These are phyloP conservation scores for Excoecaria agallocha DNA, from an alignment of 345 rosid genomes.

Conservation along the genomic window DNA sequence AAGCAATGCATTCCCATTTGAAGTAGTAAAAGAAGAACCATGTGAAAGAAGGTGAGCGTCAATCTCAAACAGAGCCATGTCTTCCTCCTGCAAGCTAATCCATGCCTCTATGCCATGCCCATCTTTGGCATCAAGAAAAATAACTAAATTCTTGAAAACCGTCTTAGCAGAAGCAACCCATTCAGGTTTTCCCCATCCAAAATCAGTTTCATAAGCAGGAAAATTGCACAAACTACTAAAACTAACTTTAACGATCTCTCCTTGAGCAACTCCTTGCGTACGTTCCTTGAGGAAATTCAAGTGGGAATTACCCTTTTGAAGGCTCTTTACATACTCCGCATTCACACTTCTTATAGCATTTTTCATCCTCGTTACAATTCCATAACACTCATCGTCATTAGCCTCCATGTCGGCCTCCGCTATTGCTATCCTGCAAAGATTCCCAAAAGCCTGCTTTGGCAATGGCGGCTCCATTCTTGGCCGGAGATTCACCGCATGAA, in stretches of 20 bases:
- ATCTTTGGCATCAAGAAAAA: not conserved
- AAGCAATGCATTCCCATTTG: not conserved
- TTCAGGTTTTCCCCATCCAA: constrained; percentile 16
- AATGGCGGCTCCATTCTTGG: constrained; percentile 3
- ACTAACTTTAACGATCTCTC: not conserved
- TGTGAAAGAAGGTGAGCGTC: constrained; percentile 5
- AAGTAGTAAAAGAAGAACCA: not conserved
- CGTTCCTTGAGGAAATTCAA: constrained; percentile 3
- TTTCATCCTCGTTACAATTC: not conserved
- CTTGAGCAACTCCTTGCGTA: not conserved
- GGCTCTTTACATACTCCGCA: not conserved
- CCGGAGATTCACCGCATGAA: constrained; percentile 11
- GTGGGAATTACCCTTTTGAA: not conserved
- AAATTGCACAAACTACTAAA: constrained; percentile 14
- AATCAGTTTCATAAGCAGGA: constrained; percentile 11
- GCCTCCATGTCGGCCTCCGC: not conserved
- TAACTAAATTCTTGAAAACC: not conserved
- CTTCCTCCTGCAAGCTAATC: constrained; percentile 9
- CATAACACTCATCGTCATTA: not conserved
- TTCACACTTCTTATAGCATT: not conserved
- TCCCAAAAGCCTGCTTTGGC: not conserved
- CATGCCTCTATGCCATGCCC: constrained; percentile 12
- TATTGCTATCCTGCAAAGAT: not conserved
- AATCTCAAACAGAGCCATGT: constrained; percentile 14
- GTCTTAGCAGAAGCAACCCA: not conserved